phyloP scores from a whole-genome alignment of 1,284 basidiomycete species.

The Rhodofomes roseus region DNA sequence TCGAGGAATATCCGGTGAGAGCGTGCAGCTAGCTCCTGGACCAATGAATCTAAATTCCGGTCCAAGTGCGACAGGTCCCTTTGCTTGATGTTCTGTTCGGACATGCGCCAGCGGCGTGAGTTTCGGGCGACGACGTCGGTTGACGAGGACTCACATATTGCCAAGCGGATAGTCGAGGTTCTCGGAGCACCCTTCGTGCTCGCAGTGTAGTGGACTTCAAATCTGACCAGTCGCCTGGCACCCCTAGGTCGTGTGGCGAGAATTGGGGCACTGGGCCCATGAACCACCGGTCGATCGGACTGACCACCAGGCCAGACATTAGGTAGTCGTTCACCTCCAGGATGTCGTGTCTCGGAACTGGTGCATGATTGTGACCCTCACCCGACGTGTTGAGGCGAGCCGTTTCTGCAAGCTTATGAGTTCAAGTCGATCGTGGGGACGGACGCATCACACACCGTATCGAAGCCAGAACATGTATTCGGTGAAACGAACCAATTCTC shows the following conservation, averaged over 20 bases:
- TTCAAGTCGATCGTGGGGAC: not conserved
- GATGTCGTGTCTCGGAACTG: constrained; percentile 60
- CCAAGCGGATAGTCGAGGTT: constrained; percentile 30
- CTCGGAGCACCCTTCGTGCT: constrained; percentile 44
- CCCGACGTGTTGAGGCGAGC: constrained; percentile 24
- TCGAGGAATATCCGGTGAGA: constrained; percentile 61
- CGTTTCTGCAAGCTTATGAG: constrained; percentile 21
- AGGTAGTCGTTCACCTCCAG: constrained; percentile 79
- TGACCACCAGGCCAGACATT: constrained; percentile 62
- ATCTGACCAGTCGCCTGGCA: constrained; percentile 23
- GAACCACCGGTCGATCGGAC: constrained; percentile 77
- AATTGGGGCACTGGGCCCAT: constrained; percentile 59
- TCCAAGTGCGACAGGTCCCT: constrained; percentile 55
- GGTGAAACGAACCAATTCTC: constrained; percentile 65
- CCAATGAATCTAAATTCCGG: constrained; percentile 65
- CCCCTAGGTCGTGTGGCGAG: constrained; percentile 50
- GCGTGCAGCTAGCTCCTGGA: constrained; percentile 55
- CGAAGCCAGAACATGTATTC: constrained; percentile 78
- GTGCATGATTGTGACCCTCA: constrained; percentile 40
- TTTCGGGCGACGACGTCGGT: not conserved
- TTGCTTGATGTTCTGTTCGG: constrained; percentile 41
- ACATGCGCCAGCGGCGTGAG: constrained; percentile 5
- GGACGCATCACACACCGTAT: constrained; percentile 48
- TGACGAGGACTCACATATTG: constrained; percentile 18
- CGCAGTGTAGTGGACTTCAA: constrained; percentile 34